Percentiles rank a stretch among this genome's conserved stretches.
Evolutionary conservation across 1,284 basidiomycete species (phyloP).

Genomic region (Psilocybe mexicana): DNA sequence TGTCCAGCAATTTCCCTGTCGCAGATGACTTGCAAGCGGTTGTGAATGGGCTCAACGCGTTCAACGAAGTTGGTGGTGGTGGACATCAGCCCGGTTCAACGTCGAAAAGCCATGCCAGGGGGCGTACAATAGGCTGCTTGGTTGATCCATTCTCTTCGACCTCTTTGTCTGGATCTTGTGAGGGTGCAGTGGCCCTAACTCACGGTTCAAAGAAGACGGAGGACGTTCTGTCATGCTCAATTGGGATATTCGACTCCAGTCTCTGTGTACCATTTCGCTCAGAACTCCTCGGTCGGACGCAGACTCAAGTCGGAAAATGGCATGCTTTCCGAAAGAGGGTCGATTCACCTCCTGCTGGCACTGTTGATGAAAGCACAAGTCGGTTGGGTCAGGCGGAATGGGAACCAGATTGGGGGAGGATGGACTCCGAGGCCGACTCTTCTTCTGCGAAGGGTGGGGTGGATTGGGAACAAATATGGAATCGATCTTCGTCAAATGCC

Average conservation of each 20-base stretch:
- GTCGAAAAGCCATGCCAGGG: slow-evolving; percentile 8
- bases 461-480: slow-evolving; percentile 56
- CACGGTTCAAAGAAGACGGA: slow-evolving; percentile 2
- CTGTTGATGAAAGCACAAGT: not conserved
- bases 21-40: slow-evolving; percentile 45
- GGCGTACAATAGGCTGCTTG: slow-evolving; percentile 57
- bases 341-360: slow-evolving; percentile 6
- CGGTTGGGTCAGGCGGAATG: slow-evolving; percentile 29
- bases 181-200: not conserved
- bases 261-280: slow-evolving; percentile 54
- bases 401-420: slow-evolving; percentile 12
- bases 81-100: not conserved
- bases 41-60: slow-evolving; percentile 42
- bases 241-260: slow-evolving; percentile 47
- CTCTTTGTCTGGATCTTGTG: not conserved
- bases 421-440: not conserved
- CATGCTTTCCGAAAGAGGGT: slow-evolving; percentile 49
- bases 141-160: slow-evolving; percentile 34
- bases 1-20: slow-evolving; percentile 43
- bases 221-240: slow-evolving; percentile 47
- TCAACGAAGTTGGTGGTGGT: slow-evolving; percentile 25
- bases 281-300: slow-evolving; percentile 52
- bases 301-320: slow-evolving; percentile 69
- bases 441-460: slow-evolving; percentile 29
- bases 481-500: slow-evolving; percentile 21